These are phyloP conservation scores for Corinectria fuckeliana DNA, from an alignment of 2,329 filamentous ascomycete species.

Conservation along the genomic window DNA sequence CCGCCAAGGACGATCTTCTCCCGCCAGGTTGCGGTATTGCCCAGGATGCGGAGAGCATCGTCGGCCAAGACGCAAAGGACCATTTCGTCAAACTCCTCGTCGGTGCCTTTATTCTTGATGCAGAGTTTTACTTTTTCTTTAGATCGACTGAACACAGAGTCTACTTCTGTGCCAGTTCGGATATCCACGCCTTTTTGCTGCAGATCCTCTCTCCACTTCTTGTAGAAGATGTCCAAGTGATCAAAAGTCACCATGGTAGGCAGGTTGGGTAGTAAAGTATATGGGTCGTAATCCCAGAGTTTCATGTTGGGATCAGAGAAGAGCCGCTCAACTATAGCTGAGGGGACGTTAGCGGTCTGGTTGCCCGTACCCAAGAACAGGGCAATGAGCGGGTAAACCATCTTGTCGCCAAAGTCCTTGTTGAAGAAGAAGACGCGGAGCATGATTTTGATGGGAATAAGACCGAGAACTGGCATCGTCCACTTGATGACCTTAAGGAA, in stretches of 20 bases:
- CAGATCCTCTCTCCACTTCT: slow-evolving; percentile 62
- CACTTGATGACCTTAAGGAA: slow-evolving; percentile 55
- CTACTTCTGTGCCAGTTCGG: slow-evolving; percentile 62
- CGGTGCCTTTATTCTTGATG: slow-evolving; percentile 52
- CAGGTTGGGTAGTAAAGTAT: slow-evolving; percentile 62
- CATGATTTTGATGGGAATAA: slow-evolving; percentile 69
- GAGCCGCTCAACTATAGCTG: slow-evolving; percentile 68
- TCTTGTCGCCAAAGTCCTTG: slow-evolving; percentile 72
- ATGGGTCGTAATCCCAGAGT: slow-evolving; percentile 64
- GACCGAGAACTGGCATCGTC: slow-evolving; percentile 65
- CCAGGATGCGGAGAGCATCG: slow-evolving; percentile 66
- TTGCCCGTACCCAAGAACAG: slow-evolving; percentile 79
- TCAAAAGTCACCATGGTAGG: slow-evolving; percentile 73
- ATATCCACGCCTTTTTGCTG: slow-evolving; percentile 62
- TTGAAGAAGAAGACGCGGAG: slow-evolving; percentile 73
- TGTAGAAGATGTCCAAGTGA: slow-evolving; percentile 66
- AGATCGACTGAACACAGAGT: slow-evolving; percentile 57
- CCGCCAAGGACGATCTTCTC: slow-evolving; percentile 74
- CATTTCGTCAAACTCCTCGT: slow-evolving; percentile 68
- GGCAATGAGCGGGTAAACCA: slow-evolving; percentile 74
- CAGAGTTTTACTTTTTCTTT: slow-evolving; percentile 59
- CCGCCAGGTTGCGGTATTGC: slow-evolving; percentile 61
- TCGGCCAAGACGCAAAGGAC: slow-evolving; percentile 71
- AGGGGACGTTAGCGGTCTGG: slow-evolving; percentile 73
- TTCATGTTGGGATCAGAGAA: slow-evolving; percentile 66